phyloP scores from a whole-genome alignment of 495 filamentous ascomycete genomes.

The Aspergillus carlsbadensis region DNA sequence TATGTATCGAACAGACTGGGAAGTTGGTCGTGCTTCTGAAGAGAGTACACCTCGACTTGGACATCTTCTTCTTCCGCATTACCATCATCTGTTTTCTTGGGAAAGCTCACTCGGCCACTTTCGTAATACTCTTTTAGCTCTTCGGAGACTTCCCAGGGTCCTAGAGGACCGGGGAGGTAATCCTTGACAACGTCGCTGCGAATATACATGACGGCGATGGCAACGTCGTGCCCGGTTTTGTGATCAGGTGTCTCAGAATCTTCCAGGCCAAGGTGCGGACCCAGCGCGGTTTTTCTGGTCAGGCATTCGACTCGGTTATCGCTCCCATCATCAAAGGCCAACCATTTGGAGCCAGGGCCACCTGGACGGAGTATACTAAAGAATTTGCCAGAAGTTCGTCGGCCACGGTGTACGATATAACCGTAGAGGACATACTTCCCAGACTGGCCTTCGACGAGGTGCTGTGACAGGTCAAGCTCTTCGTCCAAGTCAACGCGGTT shows the following conservation, averaged over 20 bases:
- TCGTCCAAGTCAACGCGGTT: conserved; percentile 58
- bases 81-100: conserved; percentile 15
- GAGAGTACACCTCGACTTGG: conserved; percentile 43
- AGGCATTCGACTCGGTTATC: conserved; percentile 56
- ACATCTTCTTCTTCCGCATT: conserved; percentile 23
- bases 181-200: conserved; percentile 50
- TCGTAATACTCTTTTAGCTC: conserved; percentile 41
- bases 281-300: conserved; percentile 57
- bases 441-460: conserved; percentile 30
- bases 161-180: conserved; percentile 42
- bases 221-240: conserved; percentile 56
- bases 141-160: conserved; percentile 39
- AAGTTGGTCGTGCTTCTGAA: conserved; percentile 36
- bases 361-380: conserved; percentile 60
- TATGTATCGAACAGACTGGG: conserved; percentile 44
- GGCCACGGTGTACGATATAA: conserved; percentile 61
- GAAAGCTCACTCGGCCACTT: conserved; percentile 24
- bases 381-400: conserved; percentile 60
- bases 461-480: conserved; percentile 43
- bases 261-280: conserved; percentile 52
- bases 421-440: conserved; percentile 59
- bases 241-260: conserved; percentile 35
- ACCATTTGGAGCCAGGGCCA: conserved; percentile 56
- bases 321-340: conserved; percentile 57
- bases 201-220: conserved; percentile 58